Conservation (phyloP, 345 rosid species). For the Populus davidiana region DNA sequence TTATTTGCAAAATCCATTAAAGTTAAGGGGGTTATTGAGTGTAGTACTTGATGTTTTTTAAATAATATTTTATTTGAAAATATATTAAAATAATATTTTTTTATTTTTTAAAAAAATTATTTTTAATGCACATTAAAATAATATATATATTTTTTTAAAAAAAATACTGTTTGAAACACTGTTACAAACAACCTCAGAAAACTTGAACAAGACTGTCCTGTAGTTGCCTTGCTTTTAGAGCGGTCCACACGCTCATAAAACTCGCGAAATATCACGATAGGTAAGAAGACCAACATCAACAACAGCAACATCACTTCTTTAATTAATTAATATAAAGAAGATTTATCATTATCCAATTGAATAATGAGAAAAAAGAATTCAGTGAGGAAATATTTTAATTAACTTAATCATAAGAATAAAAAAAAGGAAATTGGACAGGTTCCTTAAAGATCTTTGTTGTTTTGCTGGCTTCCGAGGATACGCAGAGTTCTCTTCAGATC, state of each 20-base stretch:
- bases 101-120: too few relatives aligned
- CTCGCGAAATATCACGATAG: not conserved
- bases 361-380: conserved; percentile 24
- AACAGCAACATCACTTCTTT: not conserved
- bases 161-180: too few relatives aligned
- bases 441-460: conserved; percentile 56
- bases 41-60: too few relatives aligned
- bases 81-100: too few relatives aligned
- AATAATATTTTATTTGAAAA: too few relatives aligned
- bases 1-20: too few relatives aligned
- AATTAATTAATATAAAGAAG: not conserved
- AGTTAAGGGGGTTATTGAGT: too few relatives aligned
- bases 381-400: conserved; percentile 27
- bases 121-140: too few relatives aligned
- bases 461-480: conserved; percentile 53
- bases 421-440: conserved; percentile 28
- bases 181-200: too few relatives aligned
- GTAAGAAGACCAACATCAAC: not conserved
- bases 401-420: not conserved
- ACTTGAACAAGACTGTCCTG: not conserved
- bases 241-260: not conserved
- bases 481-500: conserved; percentile 51
- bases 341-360: not conserved
- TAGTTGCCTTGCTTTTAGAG: conserved; percentile 18
- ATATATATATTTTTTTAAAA: too few relatives aligned